phyloP scores from a whole-genome alignment of 257 asterid species.

The Rhazya stricta region DNA sequence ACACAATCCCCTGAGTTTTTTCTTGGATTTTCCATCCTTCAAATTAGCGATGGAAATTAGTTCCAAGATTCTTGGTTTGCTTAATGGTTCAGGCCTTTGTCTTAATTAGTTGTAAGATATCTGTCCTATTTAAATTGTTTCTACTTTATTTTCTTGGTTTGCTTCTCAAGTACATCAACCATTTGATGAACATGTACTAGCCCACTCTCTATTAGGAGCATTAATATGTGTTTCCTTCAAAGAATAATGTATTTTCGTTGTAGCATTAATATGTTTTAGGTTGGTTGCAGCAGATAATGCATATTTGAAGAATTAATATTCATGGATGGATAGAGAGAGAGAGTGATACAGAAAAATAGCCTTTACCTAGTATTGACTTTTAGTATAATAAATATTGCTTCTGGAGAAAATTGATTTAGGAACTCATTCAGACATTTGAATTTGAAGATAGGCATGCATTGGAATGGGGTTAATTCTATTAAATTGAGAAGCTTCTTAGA shows the following conservation, averaged over 20 bases:
- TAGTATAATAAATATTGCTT: neutral
- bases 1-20: neutral
- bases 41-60: neutral
- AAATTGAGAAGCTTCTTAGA: neutral
- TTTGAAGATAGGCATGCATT: neutral
- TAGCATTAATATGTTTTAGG: no score
- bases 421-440: neutral
- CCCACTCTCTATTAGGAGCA: neutral
- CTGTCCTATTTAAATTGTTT: neutral
- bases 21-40: neutral
- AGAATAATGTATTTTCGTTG: neutral
- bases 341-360: neutral
- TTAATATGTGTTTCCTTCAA: neutral
- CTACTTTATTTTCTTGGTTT: neutral
- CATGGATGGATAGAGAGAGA: neutral
- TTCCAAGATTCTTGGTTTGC: neutral
- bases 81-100: neutral
- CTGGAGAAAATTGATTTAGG: neutral
- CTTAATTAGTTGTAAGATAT: neutral
- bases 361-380: neutral
- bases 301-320: neutral
- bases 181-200: neutral
- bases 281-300: neutral
- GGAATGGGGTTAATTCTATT: neutral
- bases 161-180: neutral